Conservation (phyloP, 2,329 filamentous ascomycete species). For the Trichoderma gracile region DNA sequence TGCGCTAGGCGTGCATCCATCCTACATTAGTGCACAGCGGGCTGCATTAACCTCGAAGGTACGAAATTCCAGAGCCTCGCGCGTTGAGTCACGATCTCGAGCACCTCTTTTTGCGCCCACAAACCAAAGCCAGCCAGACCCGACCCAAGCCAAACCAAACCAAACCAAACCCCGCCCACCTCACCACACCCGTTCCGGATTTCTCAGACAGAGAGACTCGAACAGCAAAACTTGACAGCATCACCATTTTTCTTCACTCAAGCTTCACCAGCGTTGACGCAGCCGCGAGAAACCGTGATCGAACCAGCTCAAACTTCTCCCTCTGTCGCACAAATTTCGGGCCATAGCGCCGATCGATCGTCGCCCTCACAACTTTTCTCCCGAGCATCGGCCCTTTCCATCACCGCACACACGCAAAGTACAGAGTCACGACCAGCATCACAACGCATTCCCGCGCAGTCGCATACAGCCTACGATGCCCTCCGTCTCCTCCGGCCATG, state of each 20-base stretch:
- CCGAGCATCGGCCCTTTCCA: conserved; percentile 17
- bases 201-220: background rate
- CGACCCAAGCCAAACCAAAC: background rate
- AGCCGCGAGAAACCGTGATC: background rate
- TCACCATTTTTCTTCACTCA: background rate
- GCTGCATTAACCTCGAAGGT: conserved; percentile 19
- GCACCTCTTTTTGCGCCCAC: conserved; percentile 19
- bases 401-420: background rate
- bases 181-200: conserved; percentile 23
- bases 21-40: conserved; percentile 23
- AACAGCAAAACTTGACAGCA: background rate
- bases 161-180: conserved; percentile 20
- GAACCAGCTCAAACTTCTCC: background rate
- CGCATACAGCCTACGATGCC: conserved; percentile 40
- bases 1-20: conserved; percentile 6
- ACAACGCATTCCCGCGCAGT: background rate
- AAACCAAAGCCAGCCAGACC: background rate
- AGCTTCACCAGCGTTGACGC: background rate
- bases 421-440: background rate
- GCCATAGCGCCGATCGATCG: background rate
- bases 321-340: conserved; percentile 22
- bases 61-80: conserved; percentile 25
- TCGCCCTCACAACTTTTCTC: background rate
- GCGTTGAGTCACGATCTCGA: conserved; percentile 26
- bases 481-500: conserved; percentile 43